Conservation (phyloP, 306 rosid genomes). For the Fagus sylvatica region DNA sequence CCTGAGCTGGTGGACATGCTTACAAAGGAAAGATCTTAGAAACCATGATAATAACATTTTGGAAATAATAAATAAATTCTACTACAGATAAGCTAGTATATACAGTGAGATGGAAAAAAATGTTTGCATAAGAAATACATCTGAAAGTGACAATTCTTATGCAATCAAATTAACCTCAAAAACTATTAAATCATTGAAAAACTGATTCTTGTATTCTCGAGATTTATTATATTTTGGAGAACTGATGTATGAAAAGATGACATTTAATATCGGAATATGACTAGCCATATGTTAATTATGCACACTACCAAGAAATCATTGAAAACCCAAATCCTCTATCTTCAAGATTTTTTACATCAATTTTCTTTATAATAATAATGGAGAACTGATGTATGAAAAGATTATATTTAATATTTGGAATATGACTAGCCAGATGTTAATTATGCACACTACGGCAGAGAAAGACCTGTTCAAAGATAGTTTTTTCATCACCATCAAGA, state of each 20-base stretch:
- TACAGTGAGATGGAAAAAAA: too few species aligned
- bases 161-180: neutral
- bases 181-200: neutral
- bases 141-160: too few species aligned
- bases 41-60: too few species aligned
- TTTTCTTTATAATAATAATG: neutral
- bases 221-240: too few species aligned
- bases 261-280: too few species aligned
- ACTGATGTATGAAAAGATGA: slow-evolving; percentile 7
- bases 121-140: too few species aligned
- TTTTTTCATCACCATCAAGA: slow-evolving; percentile 46
- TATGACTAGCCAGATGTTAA: slow-evolving; percentile 6
- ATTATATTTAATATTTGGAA: slow-evolving; percentile 9
- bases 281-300: too few species aligned
- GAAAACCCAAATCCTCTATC: neutral
- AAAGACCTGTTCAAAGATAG: slow-evolving; percentile 78
- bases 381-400: neutral
- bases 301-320: neutral
- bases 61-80: too few species aligned
- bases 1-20: too few species aligned
- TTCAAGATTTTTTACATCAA: neutral
- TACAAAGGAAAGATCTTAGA: too few species aligned
- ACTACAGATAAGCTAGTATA: too few species aligned
- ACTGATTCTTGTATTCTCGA: too few species aligned
- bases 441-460: slow-evolving; percentile 17